Conservation (phyloP, 805 yeast genomes). For the Starmerella roubikii region DNA sequence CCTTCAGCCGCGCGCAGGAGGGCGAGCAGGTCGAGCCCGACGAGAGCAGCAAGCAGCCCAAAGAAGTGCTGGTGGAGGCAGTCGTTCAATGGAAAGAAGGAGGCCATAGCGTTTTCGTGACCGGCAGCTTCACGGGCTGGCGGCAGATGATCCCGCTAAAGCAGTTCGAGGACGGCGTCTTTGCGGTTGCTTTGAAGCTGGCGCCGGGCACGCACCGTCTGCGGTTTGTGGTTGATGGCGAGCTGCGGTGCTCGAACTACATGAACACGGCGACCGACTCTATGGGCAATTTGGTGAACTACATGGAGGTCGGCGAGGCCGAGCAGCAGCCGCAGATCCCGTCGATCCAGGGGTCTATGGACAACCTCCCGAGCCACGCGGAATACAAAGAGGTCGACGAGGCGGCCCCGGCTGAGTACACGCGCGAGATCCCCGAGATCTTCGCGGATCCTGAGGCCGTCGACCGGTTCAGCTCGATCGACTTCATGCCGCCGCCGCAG, state of each 20-base stretch:
- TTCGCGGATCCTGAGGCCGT: slow-evolving; percentile 34
- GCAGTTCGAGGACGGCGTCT: slow-evolving; percentile 26
- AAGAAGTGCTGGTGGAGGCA: slow-evolving; percentile 20
- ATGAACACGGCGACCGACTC: slow-evolving; percentile 96
- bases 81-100: slow-evolving; percentile 73
- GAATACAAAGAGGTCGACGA: slow-evolving; percentile 3
- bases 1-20: slow-evolving; percentile 21
- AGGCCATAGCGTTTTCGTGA: slow-evolving; percentile 88
- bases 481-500: slow-evolving; percentile 74
- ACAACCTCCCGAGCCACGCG: neutral
- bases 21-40: slow-evolving; percentile 23
- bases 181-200: slow-evolving; percentile 25
- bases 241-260: slow-evolving; percentile 71
- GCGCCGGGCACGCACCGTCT: slow-evolving; percentile 90
- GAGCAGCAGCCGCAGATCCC: slow-evolving; percentile 7
- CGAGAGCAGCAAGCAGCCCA: slow-evolving; percentile 5
- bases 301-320: slow-evolving; percentile 34
- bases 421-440: slow-evolving; percentile 31
- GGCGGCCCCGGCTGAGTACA: slow-evolving; percentile 35
- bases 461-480: slow-evolving; percentile 29
- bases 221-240: slow-evolving; percentile 88
- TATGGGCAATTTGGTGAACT: slow-evolving; percentile 89
- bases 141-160: slow-evolving; percentile 87
- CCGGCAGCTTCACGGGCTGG: slow-evolving; percentile 98
- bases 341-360: slow-evolving; percentile 2